Evolutionary conservation across 805 yeast species (phyloP).

Genomic region (Komagataella kurtzmanii): DNA sequence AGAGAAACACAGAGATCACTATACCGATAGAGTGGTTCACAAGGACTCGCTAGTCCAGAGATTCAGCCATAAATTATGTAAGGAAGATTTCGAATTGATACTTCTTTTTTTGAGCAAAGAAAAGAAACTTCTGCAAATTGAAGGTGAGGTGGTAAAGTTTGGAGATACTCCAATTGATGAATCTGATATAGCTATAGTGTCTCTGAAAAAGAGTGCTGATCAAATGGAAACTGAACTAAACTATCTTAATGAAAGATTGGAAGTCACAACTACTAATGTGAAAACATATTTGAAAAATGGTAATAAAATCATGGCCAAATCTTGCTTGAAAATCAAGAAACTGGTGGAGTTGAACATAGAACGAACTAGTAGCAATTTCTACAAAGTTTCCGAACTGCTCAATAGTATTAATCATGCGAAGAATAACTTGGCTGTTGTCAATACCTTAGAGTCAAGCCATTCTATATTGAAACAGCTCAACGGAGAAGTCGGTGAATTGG

Average conservation of each 20-base stretch:
- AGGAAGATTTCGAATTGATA: not conserved
- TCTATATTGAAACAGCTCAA: slow-evolving; percentile 12
- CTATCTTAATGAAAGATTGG: not conserved
- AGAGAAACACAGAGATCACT: not conserved
- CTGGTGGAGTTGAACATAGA: slow-evolving; percentile 10
- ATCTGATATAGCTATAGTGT: slow-evolving; percentile 1
- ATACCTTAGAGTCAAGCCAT: slow-evolving; percentile 13
- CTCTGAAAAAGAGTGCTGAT: not conserved
- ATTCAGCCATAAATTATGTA: not conserved
- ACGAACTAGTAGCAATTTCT: not conserved
- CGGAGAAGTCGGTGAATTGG: slow-evolving; percentile 5
- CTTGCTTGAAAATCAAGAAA: slow-evolving; percentile 11
- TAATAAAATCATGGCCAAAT: slow-evolving; percentile 7
- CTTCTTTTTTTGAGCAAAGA: not conserved
- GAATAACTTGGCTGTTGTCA: slow-evolving; percentile 6
- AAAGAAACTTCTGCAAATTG: not conserved
- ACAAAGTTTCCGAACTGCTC: slow-evolving; percentile 10
- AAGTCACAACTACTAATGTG: not conserved
- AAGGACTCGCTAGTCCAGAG: not conserved
- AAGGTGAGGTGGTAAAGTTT: not conserved
- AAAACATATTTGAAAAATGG: not conserved
- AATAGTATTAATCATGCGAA: slow-evolving; percentile 15
- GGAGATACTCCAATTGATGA: not conserved
- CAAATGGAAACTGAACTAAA: not conserved
- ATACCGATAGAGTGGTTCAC: not conserved